Conservation (phyloP, 768 basidiomycete species). For the Coprinellus aureogranulatus region DNA sequence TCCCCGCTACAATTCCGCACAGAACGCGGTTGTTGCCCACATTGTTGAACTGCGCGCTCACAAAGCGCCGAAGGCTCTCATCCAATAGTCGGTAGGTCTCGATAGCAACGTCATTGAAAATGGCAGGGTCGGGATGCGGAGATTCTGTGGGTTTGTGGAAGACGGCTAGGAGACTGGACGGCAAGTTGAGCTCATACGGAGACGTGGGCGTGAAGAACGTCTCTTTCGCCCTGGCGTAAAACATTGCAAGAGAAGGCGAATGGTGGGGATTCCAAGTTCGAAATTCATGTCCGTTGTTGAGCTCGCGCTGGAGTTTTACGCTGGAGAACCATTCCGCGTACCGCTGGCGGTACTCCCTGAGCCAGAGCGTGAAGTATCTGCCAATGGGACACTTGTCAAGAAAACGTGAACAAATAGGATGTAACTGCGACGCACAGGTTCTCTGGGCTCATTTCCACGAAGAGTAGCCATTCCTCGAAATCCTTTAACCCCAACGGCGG, state of each 20-base stretch:
- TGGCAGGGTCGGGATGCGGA: constrained; percentile 61
- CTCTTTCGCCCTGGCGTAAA: constrained; percentile 76
- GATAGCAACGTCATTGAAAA: constrained; percentile 58
- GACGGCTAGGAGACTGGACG: constrained; percentile 62
- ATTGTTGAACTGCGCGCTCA: constrained; percentile 64
- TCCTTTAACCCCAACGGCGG: constrained; percentile 78
- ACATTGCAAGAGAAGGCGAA: constrained; percentile 61
- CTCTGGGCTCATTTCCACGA: constrained; percentile 72
- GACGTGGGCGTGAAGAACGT: constrained; percentile 76
- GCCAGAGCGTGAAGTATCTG: constrained; percentile 81
- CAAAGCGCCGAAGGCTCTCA: constrained; percentile 63
- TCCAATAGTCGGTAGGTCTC: constrained; percentile 60
- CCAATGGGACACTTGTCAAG: not conserved
- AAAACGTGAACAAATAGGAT: constrained; percentile 11
- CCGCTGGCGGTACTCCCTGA: constrained; percentile 64
- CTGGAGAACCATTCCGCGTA: constrained; percentile 46
- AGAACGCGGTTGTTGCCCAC: constrained; percentile 69
- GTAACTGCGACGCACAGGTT: constrained; percentile 52
- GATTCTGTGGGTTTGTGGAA: constrained; percentile 45
- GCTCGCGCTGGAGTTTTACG: constrained; percentile 30
- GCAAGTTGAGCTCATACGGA: constrained; percentile 68
- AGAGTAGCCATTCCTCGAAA: constrained; percentile 78
- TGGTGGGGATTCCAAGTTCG: constrained; percentile 41
- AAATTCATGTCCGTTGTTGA: constrained; percentile 25
- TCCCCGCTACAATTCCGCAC: constrained; percentile 67